phyloP scores from a whole-genome alignment of 2,329 filamentous ascomycete genomes.

The Exutisphaerella laricina region DNA sequence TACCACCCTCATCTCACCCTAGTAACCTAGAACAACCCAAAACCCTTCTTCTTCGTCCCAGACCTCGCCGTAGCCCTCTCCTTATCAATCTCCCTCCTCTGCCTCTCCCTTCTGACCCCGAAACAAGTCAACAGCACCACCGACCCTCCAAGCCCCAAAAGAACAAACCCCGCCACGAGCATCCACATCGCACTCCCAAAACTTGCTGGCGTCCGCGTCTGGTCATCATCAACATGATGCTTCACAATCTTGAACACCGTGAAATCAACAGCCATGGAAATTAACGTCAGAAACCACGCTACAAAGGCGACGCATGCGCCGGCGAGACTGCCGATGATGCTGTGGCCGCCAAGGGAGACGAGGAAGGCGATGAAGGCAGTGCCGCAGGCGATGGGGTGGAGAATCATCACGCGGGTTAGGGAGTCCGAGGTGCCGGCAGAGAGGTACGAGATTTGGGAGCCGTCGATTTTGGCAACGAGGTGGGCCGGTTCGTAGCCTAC shows the following conservation, averaged over 20 bases:
- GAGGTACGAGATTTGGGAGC: conserved; percentile 40
- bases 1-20: too few species aligned
- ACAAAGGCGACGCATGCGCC: conserved; percentile 48
- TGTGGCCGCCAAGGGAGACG: conserved; percentile 49
- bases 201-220: conserved; percentile 37
- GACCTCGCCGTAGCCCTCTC: background rate
- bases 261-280: conserved; percentile 53
- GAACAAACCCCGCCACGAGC: conserved; percentile 51
- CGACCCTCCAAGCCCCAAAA: conserved; percentile 50
- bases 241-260: conserved; percentile 51
- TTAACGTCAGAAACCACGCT: conserved; percentile 46
- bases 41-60: background rate
- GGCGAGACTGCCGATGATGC: conserved; percentile 48
- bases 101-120: conserved; percentile 22
- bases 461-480: conserved; percentile 39
- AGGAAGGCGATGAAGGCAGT: conserved; percentile 56
- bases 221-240: conserved; percentile 47
- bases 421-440: conserved; percentile 37
- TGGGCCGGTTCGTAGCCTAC: conserved; percentile 54
- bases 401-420: conserved; percentile 41
- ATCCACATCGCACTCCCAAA: conserved; percentile 57
- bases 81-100: conserved; percentile 5
- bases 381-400: conserved; percentile 56
- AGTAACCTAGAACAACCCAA: background rate
- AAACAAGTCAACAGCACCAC: conserved; percentile 52